Conservation (phyloP, 2,329 filamentous ascomycete species). For the Aureobasidium uvarum region DNA sequence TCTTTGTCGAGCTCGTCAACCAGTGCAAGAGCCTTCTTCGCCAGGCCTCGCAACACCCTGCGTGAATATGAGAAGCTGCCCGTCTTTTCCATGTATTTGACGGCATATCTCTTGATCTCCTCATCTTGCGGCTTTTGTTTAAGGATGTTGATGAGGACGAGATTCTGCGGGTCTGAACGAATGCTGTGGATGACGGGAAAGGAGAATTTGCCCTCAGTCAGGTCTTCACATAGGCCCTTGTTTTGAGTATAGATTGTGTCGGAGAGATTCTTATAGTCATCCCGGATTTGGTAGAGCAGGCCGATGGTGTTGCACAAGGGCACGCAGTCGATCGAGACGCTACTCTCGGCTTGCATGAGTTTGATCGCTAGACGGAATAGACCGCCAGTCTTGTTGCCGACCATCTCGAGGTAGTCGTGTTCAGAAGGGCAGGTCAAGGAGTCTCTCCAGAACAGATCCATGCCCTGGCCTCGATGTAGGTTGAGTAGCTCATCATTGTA, state of each 20-base stretch:
- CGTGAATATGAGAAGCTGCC: constrained; percentile 87
- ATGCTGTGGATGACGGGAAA: constrained; percentile 96
- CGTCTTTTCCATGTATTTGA: constrained; percentile 84
- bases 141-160: constrained; percentile 86
- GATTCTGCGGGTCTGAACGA: constrained; percentile 67
- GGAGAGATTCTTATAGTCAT: constrained; percentile 87
- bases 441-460: constrained; percentile 90
- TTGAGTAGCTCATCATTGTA: constrained; percentile 82
- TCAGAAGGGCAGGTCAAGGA: constrained; percentile 79
- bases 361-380: constrained; percentile 82
- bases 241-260: constrained; percentile 68
- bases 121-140: constrained; percentile 84
- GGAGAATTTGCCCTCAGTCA: constrained; percentile 96
- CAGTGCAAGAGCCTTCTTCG: constrained; percentile 44
- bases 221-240: constrained; percentile 91
- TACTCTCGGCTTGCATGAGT: constrained; percentile 77
- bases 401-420: constrained; percentile 93
- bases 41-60: constrained; percentile 52
- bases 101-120: constrained; percentile 87
- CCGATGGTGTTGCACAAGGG: constrained; percentile 83
- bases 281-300: constrained; percentile 84
- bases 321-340: constrained; percentile 62
- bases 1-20: constrained; percentile 44
- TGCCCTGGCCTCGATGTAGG: constrained; percentile 81
- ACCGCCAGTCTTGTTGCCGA: constrained; percentile 85